Percentiles rank a stretch among this genome's conserved stretches.
Conservation (phyloP, 371 early-diverging fungal genomes). For the Zopfochytrium polystomum region DNA sequence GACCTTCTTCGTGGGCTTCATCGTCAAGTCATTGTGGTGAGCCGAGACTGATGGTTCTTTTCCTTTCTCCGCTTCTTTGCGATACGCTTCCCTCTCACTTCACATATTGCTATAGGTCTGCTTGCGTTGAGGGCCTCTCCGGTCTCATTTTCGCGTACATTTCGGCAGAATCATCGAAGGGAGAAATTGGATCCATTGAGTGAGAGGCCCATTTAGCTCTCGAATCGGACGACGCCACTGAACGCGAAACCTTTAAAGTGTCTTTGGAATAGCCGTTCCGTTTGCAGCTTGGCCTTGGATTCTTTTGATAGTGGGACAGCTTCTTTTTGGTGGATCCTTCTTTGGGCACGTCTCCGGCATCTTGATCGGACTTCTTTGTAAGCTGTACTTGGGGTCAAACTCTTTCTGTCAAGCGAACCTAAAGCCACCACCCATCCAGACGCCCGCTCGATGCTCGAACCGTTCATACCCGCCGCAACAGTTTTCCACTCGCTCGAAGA, state of each 20-base stretch:
- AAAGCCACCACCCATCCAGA: neutral
- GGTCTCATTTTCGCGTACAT: slow-evolving; percentile 18
- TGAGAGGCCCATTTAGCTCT: neutral
- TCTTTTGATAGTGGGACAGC: slow-evolving; percentile 12
- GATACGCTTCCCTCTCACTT: no score
- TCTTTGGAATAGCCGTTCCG: slow-evolving; percentile 22
- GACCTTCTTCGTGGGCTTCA: slow-evolving; percentile 14
- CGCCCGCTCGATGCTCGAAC: slow-evolving; percentile 8
- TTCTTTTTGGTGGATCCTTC: slow-evolving; percentile 12
- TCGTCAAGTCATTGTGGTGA: slow-evolving; percentile 10
- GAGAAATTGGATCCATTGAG: slow-evolving; percentile 17
- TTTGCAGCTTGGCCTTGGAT: slow-evolving; percentile 16
- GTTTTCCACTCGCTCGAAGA: slow-evolving; percentile 11
- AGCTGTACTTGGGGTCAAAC: no score
- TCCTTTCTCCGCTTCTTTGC: no score
- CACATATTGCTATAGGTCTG: no score
- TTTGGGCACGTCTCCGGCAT: slow-evolving; percentile 19
- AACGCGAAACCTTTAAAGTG: slow-evolving; percentile 1
- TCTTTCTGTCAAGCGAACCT: neutral
- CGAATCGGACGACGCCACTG: neutral
- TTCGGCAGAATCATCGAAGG: slow-evolving; percentile 14
- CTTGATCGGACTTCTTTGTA: slow-evolving; percentile 13
- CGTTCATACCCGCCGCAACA: slow-evolving; percentile 1
- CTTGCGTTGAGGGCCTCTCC: slow-evolving; percentile 9
- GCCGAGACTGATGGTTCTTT: no score